Base-by-base conservation (phyloP, 257 asterid species). In the Datura wrightii region DNA sequence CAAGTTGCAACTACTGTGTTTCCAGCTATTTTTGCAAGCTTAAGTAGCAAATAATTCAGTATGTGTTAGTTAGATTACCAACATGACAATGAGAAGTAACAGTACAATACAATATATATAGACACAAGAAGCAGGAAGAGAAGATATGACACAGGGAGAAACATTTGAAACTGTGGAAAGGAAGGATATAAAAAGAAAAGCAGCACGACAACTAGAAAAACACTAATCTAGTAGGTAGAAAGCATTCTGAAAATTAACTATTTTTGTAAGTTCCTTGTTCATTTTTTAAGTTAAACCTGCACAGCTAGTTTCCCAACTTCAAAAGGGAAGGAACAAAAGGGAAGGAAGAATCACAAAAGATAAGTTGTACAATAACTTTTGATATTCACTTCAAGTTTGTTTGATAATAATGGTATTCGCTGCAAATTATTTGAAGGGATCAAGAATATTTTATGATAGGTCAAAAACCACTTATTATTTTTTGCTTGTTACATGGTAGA, bases 1-100 rank as follows among this genome's bases (percentile, higher is more conserved):
- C 99, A 96, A 59, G 98, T 93, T 58, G 98, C 99, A 87, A 93
- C 89, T 62, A 93, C 98, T 79, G 90, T 96, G 82, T 94, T 96
- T 89, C 98, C 99, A 54, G 97, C 96, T 89, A 96, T 82, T 88
- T 94, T 96, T 82, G 98, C 99, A 85, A 96, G 94, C 99, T 93
- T 97, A 88, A 84, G 3, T 67, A 69, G 50, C 80, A 87, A 72
- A 58, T 69, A 79, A 67, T 86, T 82, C 83, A 78, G 79, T 76
- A 71, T 66, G 65, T 82, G 84, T 83, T 69, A 86, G 85, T 41
- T 69, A 84, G 59, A 53, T 41, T 74, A 86, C 63, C 70, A 50
- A 44, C 54, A 50, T 48, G 24, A 74, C 42, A 63, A 82, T 62
- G 69, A 41, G 39, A 31, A 41, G 55, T 66, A 80, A 31, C 39